Evolutionary conservation across 1,284 basidiomycete species (phyloP).

Genomic region (Bondarzewia mesenterica): DNA sequence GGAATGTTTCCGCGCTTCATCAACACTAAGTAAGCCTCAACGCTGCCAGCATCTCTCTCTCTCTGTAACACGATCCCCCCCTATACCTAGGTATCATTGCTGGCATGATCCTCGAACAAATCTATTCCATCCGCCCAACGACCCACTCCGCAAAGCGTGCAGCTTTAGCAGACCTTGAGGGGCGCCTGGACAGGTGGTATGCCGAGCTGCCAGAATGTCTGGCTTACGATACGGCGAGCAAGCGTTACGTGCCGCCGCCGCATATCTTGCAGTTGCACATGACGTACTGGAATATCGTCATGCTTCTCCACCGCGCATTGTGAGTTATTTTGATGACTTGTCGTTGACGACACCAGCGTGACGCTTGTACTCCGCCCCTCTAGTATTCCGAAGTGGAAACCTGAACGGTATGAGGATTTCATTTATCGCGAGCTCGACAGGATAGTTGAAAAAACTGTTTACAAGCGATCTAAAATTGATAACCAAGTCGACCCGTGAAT

Average conservation of each 20-base stretch:
- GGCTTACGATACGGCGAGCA: conserved; percentile 46
- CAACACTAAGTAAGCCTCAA: conserved; percentile 53
- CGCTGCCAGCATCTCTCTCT: conserved; percentile 1
- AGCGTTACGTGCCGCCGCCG: conserved; percentile 45
- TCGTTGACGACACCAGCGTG: too few species aligned
- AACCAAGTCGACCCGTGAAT: conserved; percentile 11
- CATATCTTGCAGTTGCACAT: conserved; percentile 69
- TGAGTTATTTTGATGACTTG: conserved; percentile 31
- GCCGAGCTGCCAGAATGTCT: conserved; percentile 62
- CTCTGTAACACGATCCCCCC: neutral
- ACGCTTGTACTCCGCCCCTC: conserved; percentile 1
- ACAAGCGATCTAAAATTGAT: conserved; percentile 1
- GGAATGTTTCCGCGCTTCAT: conserved; percentile 51
- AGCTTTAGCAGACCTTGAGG: conserved; percentile 51
- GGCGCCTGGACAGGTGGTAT: conserved; percentile 70
- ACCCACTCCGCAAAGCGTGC: conserved; percentile 34
- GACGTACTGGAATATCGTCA: conserved; percentile 71
- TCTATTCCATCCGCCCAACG: conserved; percentile 65
- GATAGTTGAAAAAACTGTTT: neutral
- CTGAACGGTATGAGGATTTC: conserved; percentile 31
- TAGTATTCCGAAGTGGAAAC: conserved; percentile 59
- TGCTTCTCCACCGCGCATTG: conserved; percentile 78
- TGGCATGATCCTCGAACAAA: conserved; percentile 57
- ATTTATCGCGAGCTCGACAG: neutral
- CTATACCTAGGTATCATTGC: conserved; percentile 43